Conservation (phyloP, 257 asterid species). For the Lithospermum erythrorhizon region DNA sequence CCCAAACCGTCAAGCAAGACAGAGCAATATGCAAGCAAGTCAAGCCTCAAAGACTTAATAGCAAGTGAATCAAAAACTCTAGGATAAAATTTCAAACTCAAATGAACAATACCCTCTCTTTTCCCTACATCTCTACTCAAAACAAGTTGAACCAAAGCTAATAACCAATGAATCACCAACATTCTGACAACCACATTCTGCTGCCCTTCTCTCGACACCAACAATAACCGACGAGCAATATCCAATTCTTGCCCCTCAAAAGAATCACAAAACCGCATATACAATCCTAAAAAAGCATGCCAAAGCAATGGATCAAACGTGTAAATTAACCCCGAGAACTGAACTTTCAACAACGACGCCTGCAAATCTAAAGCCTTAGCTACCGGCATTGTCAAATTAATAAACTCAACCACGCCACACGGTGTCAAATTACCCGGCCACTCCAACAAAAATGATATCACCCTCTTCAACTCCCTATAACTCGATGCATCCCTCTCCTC, state of each 20-base stretch:
- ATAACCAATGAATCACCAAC: slow-evolving; percentile 77
- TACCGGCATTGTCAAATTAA: slow-evolving; percentile 49
- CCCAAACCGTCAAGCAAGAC: slow-evolving; percentile 20
- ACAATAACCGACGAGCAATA: slow-evolving; percentile 49
- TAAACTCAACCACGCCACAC: slow-evolving; percentile 64
- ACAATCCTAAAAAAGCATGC: slow-evolving; percentile 65
- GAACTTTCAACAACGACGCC: slow-evolving; percentile 77
- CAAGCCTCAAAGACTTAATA: slow-evolving; percentile 80
- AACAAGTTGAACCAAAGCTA: slow-evolving; percentile 46
- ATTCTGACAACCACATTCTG: slow-evolving; percentile 54
- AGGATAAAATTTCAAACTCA: slow-evolving; percentile 73
- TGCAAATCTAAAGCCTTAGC: slow-evolving; percentile 78
- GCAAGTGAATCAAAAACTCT: slow-evolving; percentile 69
- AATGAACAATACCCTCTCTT: slow-evolving; percentile 39
- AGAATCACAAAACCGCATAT: slow-evolving; percentile 43
- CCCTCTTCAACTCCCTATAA: slow-evolving; percentile 69
- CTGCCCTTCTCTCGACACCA: slow-evolving; percentile 60
- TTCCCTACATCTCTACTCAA: slow-evolving; percentile 37
- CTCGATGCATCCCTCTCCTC: slow-evolving; percentile 23
- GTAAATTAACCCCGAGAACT: slow-evolving; percentile 69
- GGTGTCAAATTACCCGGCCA: slow-evolving; percentile 63
- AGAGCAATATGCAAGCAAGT: slow-evolving; percentile 64
- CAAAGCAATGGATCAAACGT: slow-evolving; percentile 75
- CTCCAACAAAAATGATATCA: slow-evolving; percentile 68
- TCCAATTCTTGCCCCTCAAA: slow-evolving; percentile 68